phyloP scores from a whole-genome alignment of 306 rosid genomes.

The Lathyrus sativus region DNA sequence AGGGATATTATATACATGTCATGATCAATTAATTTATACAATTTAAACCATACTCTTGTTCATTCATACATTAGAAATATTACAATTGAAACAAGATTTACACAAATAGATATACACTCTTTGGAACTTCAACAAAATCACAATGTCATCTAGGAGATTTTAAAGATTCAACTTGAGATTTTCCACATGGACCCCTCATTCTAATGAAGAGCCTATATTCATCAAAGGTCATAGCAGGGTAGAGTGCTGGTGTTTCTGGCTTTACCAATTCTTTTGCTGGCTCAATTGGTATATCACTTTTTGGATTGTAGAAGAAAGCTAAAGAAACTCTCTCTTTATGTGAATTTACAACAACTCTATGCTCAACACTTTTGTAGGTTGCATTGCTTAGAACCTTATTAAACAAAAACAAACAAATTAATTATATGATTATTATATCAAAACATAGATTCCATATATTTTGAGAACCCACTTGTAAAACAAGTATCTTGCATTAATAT shows the following conservation, averaged over 20 bases:
- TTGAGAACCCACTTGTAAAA: background rate
- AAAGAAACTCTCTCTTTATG: slow-evolving; percentile 67
- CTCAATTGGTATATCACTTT: slow-evolving; percentile 70
- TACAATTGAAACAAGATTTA: no score
- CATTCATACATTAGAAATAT: no score
- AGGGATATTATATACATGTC: no score
- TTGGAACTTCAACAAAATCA: no score
- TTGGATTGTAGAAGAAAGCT: slow-evolving; percentile 95
- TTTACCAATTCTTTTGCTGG: slow-evolving; percentile 72
- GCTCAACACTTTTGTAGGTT: slow-evolving; percentile 84
- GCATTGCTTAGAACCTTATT: slow-evolving; percentile 79
- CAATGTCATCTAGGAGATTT: slow-evolving; percentile 37
- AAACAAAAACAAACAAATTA: background rate
- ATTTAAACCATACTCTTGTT: no score
- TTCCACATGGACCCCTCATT: slow-evolving; percentile 75
- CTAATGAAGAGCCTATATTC: slow-evolving; percentile 81
- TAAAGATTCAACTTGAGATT: slow-evolving; percentile 78
- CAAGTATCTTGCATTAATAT: background rate
- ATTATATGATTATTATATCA: no score
- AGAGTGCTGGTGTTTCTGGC: slow-evolving; percentile 55
- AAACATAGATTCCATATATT: background rate
- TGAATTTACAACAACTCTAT: slow-evolving; percentile 82
- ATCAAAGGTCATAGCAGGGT: slow-evolving; percentile 71
- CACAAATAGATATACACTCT: no score
- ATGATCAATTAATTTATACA: no score